phyloP scores from a whole-genome alignment of 768 basidiomycete genomes.

The Hygrophorus pudorinus region DNA sequence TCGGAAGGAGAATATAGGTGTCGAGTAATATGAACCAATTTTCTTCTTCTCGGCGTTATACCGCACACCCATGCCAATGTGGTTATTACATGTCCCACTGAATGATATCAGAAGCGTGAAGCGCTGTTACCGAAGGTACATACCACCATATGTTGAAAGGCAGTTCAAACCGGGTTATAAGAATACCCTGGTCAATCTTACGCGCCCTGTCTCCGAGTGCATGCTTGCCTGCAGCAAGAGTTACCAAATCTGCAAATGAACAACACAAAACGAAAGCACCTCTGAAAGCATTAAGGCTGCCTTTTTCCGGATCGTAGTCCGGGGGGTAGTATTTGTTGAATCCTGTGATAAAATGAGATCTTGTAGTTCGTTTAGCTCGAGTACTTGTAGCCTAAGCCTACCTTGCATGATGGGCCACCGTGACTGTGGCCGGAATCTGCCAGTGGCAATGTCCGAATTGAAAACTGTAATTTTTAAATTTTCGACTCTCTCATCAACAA shows the following conservation, averaged over 20 bases:
- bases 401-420: slow-evolving; percentile 12
- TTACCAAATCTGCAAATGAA: slow-evolving; percentile 7
- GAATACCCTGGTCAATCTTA: slow-evolving; percentile 91
- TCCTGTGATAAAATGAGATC: slow-evolving; percentile 14
- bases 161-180: slow-evolving; percentile 91
- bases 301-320: slow-evolving; percentile 31
- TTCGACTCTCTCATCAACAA: slow-evolving; percentile 5
- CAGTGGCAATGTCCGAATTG: slow-evolving; percentile 4
- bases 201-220: slow-evolving; percentile 88
- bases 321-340: slow-evolving; percentile 47
- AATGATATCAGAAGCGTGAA: slow-evolving; percentile 2
- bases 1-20: slow-evolving; percentile 88
- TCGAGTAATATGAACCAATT: slow-evolving; percentile 89
- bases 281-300: slow-evolving; percentile 63
- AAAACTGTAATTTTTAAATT: background rate
- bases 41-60: slow-evolving; percentile 99
- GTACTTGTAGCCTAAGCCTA: background rate
- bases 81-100: slow-evolving; percentile 90
- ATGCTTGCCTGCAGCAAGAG: slow-evolving; percentile 63
- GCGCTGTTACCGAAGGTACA: slow-evolving; percentile 13
- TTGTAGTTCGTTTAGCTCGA: no score
- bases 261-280: slow-evolving; percentile 26
- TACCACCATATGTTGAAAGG: slow-evolving; percentile 98
- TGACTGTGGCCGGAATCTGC: no score
- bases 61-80: slow-evolving; percentile 98